Evolutionary conservation across 306 rosid species (phyloP), one percentile per base, ranked within the genome.

Genomic region (Vigna reflexopilosa): DNA sequence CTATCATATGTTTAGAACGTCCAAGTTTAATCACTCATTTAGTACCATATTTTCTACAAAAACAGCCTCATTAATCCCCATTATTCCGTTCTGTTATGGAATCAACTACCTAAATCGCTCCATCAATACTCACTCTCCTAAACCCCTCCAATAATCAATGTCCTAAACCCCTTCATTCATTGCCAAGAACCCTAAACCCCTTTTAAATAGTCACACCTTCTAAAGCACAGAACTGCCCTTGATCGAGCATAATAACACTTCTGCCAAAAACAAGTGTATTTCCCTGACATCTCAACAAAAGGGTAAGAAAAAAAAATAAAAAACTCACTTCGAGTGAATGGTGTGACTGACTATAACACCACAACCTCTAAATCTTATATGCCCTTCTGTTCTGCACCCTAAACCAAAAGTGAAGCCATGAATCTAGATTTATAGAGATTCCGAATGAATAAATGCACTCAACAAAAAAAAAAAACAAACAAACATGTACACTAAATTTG

Each of bases 351-450:
- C 19, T 51, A 16, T 11, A 28, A n/a, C 24, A 30, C 16, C 20
- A 77, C 63, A 67, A 67, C 38, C 45, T 30, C 59, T 52, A 28
- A 50, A 72, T 36, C 56, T 16, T 14, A 19, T 30, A 17, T 16
- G 17, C 5, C 57, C 24, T 72, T 72, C 20, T 63, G 38, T 45
- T 51, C 58, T 15, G 67, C 59, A 81, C 34, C 44, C 44, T 16
- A 14, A 51, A 50, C 73, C 67, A 32, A 47, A 54, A 24, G 4
- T 73, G 47, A 47, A 48, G 56, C 10, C 28, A 34, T 74, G 67
- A 66, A 80, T 51, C 73, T 71, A 40, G 52, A 61, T 71, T 71
- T n/a, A 7, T 7, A 74, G 38, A 67, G 49, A 24, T 40, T 16
- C 72, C n/a, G 42, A 66, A 59, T 50, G 49, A 75, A 45, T 45